These are phyloP conservation scores for Actinidia chinensis DNA, from an alignment of 179 eudicot genomes.

Conservation along the genomic window DNA sequence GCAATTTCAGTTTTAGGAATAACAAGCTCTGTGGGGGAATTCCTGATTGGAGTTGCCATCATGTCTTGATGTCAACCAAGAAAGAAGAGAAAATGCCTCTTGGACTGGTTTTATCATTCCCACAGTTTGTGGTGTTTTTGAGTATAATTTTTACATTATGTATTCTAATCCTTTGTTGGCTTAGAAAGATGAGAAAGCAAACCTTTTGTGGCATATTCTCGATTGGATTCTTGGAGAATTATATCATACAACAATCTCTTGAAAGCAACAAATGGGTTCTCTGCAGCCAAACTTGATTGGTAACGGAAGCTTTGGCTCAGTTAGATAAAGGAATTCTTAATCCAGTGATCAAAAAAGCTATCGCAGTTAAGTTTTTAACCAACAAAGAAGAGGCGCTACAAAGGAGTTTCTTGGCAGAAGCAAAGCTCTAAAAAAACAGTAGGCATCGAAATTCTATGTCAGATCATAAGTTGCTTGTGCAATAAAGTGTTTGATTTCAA, in stretches of 20 bases:
- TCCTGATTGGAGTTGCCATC: slow-evolving; percentile 20
- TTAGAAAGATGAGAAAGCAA: slow-evolving; percentile 6
- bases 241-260: slow-evolving; percentile 20
- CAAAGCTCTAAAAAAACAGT: slow-evolving; percentile 1
- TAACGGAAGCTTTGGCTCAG: no score
- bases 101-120: not conserved
- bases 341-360: not conserved
- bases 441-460: slow-evolving; percentile 20
- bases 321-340: not conserved
- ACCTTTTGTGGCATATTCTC: not conserved
- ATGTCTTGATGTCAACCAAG: slow-evolving; percentile 4
- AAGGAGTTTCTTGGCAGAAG: slow-evolving; percentile 5
- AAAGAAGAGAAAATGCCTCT: not conserved
- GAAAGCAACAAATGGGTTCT: slow-evolving; percentile 22
- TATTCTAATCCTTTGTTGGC: not conserved
- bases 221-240: not conserved
- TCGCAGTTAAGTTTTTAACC: not conserved
- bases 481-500: slow-evolving; percentile 19
- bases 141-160: no score
- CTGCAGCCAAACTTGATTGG: slow-evolving; percentile 17
- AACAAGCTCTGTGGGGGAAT: slow-evolving; percentile 24
- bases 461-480: slow-evolving; percentile 21
- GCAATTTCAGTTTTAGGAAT: slow-evolving; percentile 16
- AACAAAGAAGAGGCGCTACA: not conserved
- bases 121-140: slow-evolving; percentile 3